Base-by-base conservation (phyloP, 768 basidiomycete genomes). In the Rhodotorula kratochvilovae region DNA sequence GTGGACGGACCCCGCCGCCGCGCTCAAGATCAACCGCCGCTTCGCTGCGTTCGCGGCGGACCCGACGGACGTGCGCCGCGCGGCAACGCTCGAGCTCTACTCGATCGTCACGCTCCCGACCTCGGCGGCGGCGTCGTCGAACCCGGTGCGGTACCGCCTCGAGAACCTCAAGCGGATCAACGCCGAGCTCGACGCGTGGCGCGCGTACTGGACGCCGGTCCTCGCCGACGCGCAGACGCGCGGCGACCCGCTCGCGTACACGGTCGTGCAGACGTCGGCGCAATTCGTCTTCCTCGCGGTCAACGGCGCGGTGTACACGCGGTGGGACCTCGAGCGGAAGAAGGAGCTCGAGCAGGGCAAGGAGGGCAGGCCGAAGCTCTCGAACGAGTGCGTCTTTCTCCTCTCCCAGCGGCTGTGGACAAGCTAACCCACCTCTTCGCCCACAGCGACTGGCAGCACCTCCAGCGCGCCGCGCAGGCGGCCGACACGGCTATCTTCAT, bases 61-160 rank as follows among this genome's bases (percentile, higher is more conserved):
- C 53, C 66, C 71, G 16, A 72, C 71, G 33, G 71, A 72, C 58
- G 71, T 65, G 15, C 63, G 72, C 16, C 58, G 68, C n/a, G 68
- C 64, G 0, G 64, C 72, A 0, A 46, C 59, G 55, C 60, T 73
- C 59, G 72, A 73, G 36, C 72, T 73, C 12, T 73, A 73, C 64
- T 35, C 48, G 42, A 69, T 70, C 64, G 61, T 73, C 25, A 63
- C 59, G 16, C 59, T 68, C 2, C 71, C 71, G 21, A 53, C 63
- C 1, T 57, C 58, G 1, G 56, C 51, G 2, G 33, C 59, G 13
- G 42, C 57, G 8, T 15, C 68, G 17, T 57, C 56, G 25, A 50
- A 68, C 36, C 71, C 71, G 2, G 63, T 68, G 15, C 66, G 71
- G 21, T 66, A 66, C 27, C 67, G 72, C 4, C 65, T 73, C 50